Percentiles rank a stretch among this genome's conserved stretches.
phyloP scores from a whole-genome alignment of 176 grass and related monocot genomes.

The Oryza rufipogon region DNA sequence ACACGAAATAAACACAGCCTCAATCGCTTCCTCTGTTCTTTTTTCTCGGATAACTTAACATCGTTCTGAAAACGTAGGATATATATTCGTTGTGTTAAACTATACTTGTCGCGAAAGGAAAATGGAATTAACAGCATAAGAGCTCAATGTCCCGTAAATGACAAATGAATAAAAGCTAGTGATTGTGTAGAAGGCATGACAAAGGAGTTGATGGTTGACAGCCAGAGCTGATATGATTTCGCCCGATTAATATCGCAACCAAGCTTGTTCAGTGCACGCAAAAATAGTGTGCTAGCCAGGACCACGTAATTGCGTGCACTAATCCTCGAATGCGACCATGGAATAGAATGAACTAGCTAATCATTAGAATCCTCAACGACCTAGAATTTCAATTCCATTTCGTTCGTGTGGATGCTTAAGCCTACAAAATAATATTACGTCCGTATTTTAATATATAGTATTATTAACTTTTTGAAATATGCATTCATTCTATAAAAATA shows the following conservation, averaged over 20 bases:
- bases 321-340: neutral
- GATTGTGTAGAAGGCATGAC: neutral
- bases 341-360: neutral
- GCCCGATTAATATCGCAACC: neutral
- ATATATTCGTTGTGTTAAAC: neutral
- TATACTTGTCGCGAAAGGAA: neutral
- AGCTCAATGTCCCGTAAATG: neutral
- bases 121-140: neutral
- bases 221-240: neutral
- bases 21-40: neutral
- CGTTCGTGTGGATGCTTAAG: neutral
- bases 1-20: too few species aligned
- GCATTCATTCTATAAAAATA: too few species aligned
- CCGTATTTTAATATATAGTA: too few species aligned
- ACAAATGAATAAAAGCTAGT: neutral
- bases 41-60: neutral
- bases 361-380: neutral
- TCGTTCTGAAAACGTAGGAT: neutral
- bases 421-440: neutral
- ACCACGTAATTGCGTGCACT: neutral
- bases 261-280: conserved; percentile 1
- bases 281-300: neutral
- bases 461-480: too few species aligned
- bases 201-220: neutral
- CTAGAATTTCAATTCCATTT: neutral